Conservation (phyloP, 2,329 filamentous ascomycete species). For the Sclerotinia minor region DNA sequence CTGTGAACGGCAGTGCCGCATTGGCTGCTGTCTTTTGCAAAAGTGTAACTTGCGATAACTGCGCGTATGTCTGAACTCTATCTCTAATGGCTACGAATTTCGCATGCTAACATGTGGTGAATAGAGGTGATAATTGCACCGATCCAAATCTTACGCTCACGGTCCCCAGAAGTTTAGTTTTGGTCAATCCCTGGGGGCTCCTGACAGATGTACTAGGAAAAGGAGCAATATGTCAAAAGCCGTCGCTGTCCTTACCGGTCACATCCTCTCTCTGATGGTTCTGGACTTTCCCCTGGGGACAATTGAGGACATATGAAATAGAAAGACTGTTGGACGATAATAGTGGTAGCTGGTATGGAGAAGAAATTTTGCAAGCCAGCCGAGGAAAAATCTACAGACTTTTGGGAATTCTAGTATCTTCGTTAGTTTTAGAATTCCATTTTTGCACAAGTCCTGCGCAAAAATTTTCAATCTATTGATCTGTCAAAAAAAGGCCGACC, state of each 20-base stretch:
- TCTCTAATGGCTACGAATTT: not conserved
- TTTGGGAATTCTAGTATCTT: not conserved
- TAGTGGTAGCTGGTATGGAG: not conserved
- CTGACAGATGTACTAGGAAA: not conserved
- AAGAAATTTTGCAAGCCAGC: too few relatives aligned
- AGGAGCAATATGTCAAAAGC: not conserved
- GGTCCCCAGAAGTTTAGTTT: not conserved
- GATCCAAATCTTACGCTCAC: not conserved
- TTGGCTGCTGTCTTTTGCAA: slow-evolving; percentile 5
- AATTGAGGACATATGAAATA: not conserved
- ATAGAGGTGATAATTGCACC: not conserved
- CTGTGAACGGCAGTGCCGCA: not conserved
- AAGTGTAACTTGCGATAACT: slow-evolving; percentile 4
- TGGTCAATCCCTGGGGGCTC: slow-evolving; percentile 3
- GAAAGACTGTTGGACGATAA: not conserved
- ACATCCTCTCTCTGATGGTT: not conserved
- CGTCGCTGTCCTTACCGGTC: accelerated
- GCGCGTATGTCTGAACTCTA: not conserved
- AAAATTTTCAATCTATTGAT: not conserved
- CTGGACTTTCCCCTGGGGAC: not conserved
- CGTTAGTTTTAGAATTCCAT: too few relatives aligned
- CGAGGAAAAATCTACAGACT: not conserved
- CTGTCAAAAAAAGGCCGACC: accelerated
- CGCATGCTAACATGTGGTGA: not conserved
- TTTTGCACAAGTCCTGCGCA: not conserved